A percentile compares a stretch with the other conserved stretches of the same genome.
Evolutionary conservation across 2,329 filamentous ascomycete genomes (phyloP).

Genomic region (Coleophoma cylindrospora): DNA sequence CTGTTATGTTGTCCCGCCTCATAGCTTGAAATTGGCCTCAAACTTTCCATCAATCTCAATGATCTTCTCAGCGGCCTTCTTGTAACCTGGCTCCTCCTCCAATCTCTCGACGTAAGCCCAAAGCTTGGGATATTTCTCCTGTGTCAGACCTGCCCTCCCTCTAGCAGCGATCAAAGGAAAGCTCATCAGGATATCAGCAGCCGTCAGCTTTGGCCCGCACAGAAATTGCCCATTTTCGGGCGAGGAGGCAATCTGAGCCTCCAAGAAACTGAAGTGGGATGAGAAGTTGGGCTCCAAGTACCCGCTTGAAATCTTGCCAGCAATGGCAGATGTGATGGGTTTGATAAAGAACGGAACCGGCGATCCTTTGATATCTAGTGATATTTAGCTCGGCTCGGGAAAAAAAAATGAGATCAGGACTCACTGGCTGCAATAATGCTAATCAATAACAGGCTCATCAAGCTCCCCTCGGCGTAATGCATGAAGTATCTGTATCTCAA

Average conservation of each 20-base stretch:
- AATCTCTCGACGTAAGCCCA: constrained; percentile 39
- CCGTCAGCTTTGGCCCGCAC: constrained; percentile 41
- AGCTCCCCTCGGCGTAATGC: constrained; percentile 79
- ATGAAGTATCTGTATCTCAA: constrained; percentile 63
- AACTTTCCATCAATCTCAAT: constrained; percentile 33
- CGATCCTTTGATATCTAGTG: constrained; percentile 42
- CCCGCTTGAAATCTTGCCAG: constrained; percentile 34
- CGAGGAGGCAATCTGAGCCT: constrained; percentile 39
- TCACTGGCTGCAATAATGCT: constrained; percentile 52
- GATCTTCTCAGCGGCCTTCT: constrained; percentile 42
- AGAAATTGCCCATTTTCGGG: constrained; percentile 43
- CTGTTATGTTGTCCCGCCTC: no score
- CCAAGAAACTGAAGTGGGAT: constrained; percentile 44
- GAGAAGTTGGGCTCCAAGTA: constrained; percentile 42
- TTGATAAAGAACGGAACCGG: constrained; percentile 66
- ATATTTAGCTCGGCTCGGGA: not conserved
- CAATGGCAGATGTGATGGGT: constrained; percentile 53
- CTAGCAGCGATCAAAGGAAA: constrained; percentile 43
- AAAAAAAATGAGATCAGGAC: constrained; percentile 13
- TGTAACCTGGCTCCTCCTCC: constrained; percentile 35
- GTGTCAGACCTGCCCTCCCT: constrained; percentile 26
- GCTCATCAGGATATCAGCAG: constrained; percentile 46
- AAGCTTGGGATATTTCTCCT: constrained; percentile 39
- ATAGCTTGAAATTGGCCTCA: constrained; percentile 8
- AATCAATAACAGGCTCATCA: constrained; percentile 69